Evolutionary conservation across 2,329 filamentous ascomycete species (phyloP), one percentile per base, ranked within the genome.

Genomic region (Thermochaetoides dissita): DNA sequence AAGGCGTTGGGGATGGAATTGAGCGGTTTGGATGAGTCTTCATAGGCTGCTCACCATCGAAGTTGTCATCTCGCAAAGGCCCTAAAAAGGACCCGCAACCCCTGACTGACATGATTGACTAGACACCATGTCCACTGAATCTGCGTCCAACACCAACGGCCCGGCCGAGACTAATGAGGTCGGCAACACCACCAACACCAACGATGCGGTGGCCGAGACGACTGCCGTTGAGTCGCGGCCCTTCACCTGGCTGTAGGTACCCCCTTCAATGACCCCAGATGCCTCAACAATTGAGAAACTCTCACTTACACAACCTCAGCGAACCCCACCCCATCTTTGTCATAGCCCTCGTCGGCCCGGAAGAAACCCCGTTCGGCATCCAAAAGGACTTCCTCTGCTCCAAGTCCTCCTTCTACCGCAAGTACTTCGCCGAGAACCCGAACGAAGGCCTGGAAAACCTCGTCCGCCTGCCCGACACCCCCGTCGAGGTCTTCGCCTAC

Each of bases 361-460:
- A 72, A 0, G 67, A 73, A 51, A 56, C 56, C 10, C 71, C 72
- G 0, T 78, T 76, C 49, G 71, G 68, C 8, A 65, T 78, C 9
- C 74, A 76, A 46, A 74, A 72, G 46, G 69, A 77, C 53, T 74
- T 76, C 42, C 59, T 78, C 24, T 72, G 69, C 46, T 60, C 66
- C 30, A 68, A 67, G 47, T 75, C 71, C 7, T 51, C 59, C 2
- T 66, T 63, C 51, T 77, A 71, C 50, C 59, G 59, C 6, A 54
- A 61, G 2, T 59, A 67, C 43, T 74, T 77, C 37, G 56, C 53
- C 32, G 53, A 57, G 32, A 53, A 55, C 30, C 46, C 52, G 10
- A 46, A 49, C 10, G 55, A 63, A 3, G 55, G 67, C 17, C 53
- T 76, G 7, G 72, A 76, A 53, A 58, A 67, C 33, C 54, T 75